These are phyloP conservation scores for Fusarium sp. DNA, from an alignment of 2,329 filamentous ascomycete species.

Conservation along the genomic window DNA sequence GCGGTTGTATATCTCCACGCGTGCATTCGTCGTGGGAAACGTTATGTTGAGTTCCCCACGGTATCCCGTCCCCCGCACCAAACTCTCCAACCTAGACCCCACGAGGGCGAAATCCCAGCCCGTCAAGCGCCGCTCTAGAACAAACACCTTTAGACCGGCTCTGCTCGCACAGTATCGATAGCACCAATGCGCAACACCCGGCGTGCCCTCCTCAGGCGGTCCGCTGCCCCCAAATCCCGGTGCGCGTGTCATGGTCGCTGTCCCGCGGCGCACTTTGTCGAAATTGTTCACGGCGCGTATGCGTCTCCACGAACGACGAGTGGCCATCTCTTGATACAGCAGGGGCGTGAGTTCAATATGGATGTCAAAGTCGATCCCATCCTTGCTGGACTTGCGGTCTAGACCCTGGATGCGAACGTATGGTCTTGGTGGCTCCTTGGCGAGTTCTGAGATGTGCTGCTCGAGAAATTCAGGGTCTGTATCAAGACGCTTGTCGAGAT, in stretches of 20 bases:
- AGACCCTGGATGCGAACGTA: constrained; percentile 62
- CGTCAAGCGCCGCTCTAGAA: constrained; percentile 60
- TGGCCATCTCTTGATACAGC: constrained; percentile 58
- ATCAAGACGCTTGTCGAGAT: constrained; percentile 58
- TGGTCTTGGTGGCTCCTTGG: constrained; percentile 61
- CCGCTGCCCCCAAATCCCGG: constrained; percentile 51
- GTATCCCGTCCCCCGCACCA: constrained; percentile 74
- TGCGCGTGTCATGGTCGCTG: constrained; percentile 62
- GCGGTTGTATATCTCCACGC: constrained; percentile 71
- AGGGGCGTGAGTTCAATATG: constrained; percentile 67
- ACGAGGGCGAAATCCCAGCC: constrained; percentile 70
- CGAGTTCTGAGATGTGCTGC: constrained; percentile 54
- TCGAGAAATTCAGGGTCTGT: constrained; percentile 55
- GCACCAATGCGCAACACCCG: constrained; percentile 68
- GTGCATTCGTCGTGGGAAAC: constrained; percentile 66
- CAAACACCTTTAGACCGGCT: constrained; percentile 66
- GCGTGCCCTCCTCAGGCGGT: constrained; percentile 44
- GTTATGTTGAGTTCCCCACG: constrained; percentile 66
- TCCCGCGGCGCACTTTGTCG: constrained; percentile 72
- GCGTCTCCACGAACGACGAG: constrained; percentile 52
- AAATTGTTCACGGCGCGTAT: constrained; percentile 65
- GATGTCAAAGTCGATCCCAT: constrained; percentile 68
- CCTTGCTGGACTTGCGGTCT: constrained; percentile 56
- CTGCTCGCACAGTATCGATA: constrained; percentile 70
- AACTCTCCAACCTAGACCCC: constrained; percentile 58